Evolutionary conservation across 106 monocot genomes (phyloP), one percentile per base, ranked within the genome.

Genomic region (Xerophyta viscosa): DNA sequence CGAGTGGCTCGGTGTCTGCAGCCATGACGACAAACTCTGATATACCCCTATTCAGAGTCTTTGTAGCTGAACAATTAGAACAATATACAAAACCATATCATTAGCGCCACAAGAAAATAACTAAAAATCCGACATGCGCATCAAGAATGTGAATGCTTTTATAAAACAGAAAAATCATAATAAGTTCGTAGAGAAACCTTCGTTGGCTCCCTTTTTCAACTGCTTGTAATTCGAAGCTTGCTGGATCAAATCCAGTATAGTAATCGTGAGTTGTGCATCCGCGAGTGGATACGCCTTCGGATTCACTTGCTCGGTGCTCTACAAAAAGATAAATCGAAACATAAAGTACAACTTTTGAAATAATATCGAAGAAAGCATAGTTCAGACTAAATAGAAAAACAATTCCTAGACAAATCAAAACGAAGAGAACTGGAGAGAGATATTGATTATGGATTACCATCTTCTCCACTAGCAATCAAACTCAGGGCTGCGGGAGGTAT

Each of bases 211-310:
- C 71, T 92, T 92, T 71, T 86, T 92, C 54, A 86, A 82, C 65
- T 86, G 92, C 68, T 92, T 92, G 65, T 82, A 92, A 53, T 92
- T 92, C 24, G 86, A 66, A 2, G 92, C 92, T 47, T 86, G 86
- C 42, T 86, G 92, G 50, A 92, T 56, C 33, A 92, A 82, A 46
- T 92, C 92, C 56, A 92, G 29, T 4, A 92, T 92, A 6, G 86
- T 77, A 6, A 83, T 86, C 24, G 92, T 76, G 8, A 92, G 66
- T 67, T 92, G 92, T 8, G 86, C 76, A 41, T 92, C 86, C 0
- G 92, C 92, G 65, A 92, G 55, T 46, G 92, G 92, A 46, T 86
- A 92, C 25, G 92, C 86, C 61, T 92, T 92, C 2, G 92, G 92
- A 64, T 92, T 92, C 63, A 86, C 86, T 7, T 23, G 61, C 24